Evolutionary conservation across 176 grass and related monocot species (phyloP), one percentile per base, ranked within the genome.

Genomic region (Tillandsia leiboldiana): DNA sequence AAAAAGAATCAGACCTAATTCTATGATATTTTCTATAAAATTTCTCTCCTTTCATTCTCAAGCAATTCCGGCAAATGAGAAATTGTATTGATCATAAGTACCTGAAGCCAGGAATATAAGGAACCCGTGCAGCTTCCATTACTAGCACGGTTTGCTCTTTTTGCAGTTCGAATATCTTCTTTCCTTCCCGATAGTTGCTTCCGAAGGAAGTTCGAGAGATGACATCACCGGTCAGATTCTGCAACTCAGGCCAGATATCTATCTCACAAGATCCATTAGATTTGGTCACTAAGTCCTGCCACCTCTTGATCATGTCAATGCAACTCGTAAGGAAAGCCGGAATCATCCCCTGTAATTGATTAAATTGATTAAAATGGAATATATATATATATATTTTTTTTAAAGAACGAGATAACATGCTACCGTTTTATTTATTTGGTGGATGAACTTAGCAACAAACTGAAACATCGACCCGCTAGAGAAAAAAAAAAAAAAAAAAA

Each of bases 201-300:
- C 82, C 82, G 50, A 84, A 84, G 6, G 82, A 77, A 20, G 82
- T 51, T 56, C 76, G 70, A 27, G 82, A 84, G 22, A 84, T 84
- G 29, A 79, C 77, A 79, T 84, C 82, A 42, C 66, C 77, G 12
- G 72, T 71, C 11, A 84, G 62, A 49, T 20, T 75, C 65, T 84
- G 76, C 2, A 84, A 51, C 23, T 84, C 76, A 5, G 57, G 53
- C 82, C 77, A 84, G 12, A 84, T 57, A 62, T 84, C 82, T 10
- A 84, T 33, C 47, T 84, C 77, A 12, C 33, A 75, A 2, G 57
- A 79, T 23, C 65, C 76, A 0, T 75, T 29, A 51, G 66, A 3
- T 3, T 58, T 51, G 0, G 56, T 61, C 4, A 42, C 33, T 3
- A 53, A 56, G 9, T 70, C 47, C 49, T 67, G 26, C 82, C 82